Conservation (phyloP, 1,139 yeast genomes). For the Scheffersomyces cryptocercus region DNA sequence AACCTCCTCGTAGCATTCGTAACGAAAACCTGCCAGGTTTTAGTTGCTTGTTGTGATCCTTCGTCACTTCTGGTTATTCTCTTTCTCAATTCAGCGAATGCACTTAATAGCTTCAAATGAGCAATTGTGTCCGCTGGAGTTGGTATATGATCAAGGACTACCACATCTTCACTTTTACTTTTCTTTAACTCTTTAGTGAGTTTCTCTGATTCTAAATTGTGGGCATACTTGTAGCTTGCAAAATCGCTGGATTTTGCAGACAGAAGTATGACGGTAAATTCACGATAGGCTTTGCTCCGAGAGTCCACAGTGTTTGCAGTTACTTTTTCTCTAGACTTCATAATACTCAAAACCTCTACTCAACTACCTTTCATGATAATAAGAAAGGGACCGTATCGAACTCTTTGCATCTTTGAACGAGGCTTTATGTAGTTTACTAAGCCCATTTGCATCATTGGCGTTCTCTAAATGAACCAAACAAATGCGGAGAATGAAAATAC, state of each 20-base stretch:
- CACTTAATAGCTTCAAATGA: slow-evolving; percentile 33
- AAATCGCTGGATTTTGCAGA: not conserved
- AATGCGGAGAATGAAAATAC: no score
- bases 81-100: slow-evolving; percentile 25
- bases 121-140: slow-evolving; percentile 16
- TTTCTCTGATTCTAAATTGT: not conserved
- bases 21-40: slow-evolving; percentile 32
- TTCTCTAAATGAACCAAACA: no score
- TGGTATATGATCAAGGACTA: slow-evolving; percentile 6
- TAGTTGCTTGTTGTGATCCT: slow-evolving; percentile 5
- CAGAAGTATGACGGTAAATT: not conserved
- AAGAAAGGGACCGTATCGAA: no score
- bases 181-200: not conserved
- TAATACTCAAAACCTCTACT: no score
- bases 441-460: no score
- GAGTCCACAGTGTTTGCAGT: no score
- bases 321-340: no score
- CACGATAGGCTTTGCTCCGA: no score
- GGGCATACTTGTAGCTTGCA: not conserved
- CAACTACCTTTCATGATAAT: no score
- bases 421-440: no score
- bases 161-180: not conserved
- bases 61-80: slow-evolving; percentile 6
- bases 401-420: no score
- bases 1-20: slow-evolving; percentile 33